Conservation (phyloP, 495 filamentous ascomycete species). For the Daldinia grandis region DNA sequence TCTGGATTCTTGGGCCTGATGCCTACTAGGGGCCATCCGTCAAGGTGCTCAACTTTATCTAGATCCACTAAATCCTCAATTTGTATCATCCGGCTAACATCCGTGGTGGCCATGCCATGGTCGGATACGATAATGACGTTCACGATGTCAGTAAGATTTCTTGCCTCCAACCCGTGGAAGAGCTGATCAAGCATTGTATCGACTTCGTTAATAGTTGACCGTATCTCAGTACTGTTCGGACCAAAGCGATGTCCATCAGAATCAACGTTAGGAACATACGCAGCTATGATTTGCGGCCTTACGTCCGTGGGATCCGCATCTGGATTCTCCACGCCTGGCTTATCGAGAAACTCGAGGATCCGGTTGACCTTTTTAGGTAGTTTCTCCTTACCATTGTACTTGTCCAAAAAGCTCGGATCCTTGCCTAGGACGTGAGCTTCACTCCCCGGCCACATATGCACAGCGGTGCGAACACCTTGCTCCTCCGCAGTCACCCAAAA, state of each 20-base stretch:
- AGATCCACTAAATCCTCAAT: conserved; percentile 89
- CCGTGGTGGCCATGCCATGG: conserved; percentile 96
- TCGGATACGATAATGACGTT: conserved; percentile 99
- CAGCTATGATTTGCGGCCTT: conserved; percentile 89
- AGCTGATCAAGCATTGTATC: conserved; percentile 81
- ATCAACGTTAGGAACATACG: conserved; percentile 94
- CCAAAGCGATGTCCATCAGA: conserved; percentile 85
- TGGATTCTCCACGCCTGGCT: conserved; percentile 70
- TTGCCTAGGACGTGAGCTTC: conserved; percentile 77
- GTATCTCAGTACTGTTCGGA: conserved; percentile 92
- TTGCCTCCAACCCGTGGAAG: conserved; percentile 76
- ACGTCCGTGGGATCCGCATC: conserved; percentile 45
- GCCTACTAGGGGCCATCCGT: conserved; percentile 94
- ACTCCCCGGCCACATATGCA: conserved; percentile 99
- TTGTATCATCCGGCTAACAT: conserved; percentile 82
- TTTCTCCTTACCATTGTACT: conserved; percentile 78
- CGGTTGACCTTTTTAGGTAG: conserved; percentile 78
- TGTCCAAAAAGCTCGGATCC: conserved; percentile 81
- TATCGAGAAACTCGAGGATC: conserved; percentile 80
- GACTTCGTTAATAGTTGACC: conserved; percentile 72
- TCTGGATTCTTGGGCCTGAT: conserved; percentile 75
- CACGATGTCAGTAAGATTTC: conserved; percentile 87
- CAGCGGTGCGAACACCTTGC: conserved; percentile 74
- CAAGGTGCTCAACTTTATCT: conserved; percentile 76
- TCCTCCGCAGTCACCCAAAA: conserved; percentile 93